Evolutionary conservation across 805 yeast species (phyloP).

Genomic region (Spathaspora girioi): DNA sequence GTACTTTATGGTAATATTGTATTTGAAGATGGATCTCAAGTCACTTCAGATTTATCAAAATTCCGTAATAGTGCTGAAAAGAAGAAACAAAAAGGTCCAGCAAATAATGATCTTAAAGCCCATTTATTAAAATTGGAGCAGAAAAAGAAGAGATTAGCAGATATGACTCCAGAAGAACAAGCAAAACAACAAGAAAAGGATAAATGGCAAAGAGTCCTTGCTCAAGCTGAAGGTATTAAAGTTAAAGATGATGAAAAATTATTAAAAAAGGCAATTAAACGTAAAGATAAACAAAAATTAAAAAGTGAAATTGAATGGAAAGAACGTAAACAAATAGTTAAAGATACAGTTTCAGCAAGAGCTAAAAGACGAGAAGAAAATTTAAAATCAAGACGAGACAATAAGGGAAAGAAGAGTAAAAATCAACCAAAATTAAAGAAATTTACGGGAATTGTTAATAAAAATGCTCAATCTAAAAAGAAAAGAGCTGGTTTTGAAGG

Average conservation of each 20-base stretch:
- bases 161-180: constrained; percentile 59
- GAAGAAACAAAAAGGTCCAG: constrained; percentile 73
- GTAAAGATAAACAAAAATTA: constrained; percentile 77
- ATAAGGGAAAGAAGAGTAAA: constrained; percentile 75
- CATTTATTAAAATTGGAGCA: constrained; percentile 75
- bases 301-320: constrained; percentile 90
- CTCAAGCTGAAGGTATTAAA: constrained; percentile 85
- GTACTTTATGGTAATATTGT: constrained; percentile 79
- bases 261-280: constrained; percentile 79
- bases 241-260: constrained; percentile 87
- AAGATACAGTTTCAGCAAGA: constrained; percentile 68
- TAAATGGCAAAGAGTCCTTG: constrained; percentile 80
- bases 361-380: constrained; percentile 91
- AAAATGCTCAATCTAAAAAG: constrained; percentile 15
- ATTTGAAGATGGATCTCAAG: constrained; percentile 76
- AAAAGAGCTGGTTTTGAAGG: constrained; percentile 94
- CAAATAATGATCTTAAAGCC: constrained; percentile 77
- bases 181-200: constrained; percentile 63
- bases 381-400: constrained; percentile 76
- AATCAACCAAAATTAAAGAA: constrained; percentile 62
- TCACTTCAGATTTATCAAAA: constrained; percentile 66
- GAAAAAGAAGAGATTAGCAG: constrained; percentile 60
- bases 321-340: constrained; percentile 80
- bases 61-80: constrained; percentile 47
- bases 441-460: constrained; percentile 51